Base-by-base conservation (phyloP, 2,329 filamentous ascomycete genomes). In the Aureobasidium sp. region DNA sequence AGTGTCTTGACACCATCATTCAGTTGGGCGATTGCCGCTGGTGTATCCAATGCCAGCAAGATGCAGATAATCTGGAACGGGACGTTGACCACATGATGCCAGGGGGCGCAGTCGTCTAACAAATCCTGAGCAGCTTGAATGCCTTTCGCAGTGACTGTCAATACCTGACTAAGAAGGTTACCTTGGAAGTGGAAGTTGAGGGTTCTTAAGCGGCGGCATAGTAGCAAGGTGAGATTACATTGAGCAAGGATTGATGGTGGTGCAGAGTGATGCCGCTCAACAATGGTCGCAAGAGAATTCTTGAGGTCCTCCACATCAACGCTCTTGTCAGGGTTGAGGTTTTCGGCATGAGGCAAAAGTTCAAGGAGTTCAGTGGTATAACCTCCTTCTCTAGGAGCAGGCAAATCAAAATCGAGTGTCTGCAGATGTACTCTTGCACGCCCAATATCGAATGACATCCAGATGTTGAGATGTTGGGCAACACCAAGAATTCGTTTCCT, bases 11-110 rank as follows among this genome's bases (percentile, higher is more conserved):
- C 81, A 0, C 81, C 82, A 26, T 81, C 78, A 2, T 73, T 72
- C 5, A 85, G 74, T 62, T 81, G 73, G 0, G 74, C 72, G 0
- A 84, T 71, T 0, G 80, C 80, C 0, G 80, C 73, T 0, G 75
- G 74, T 0, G 75, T 82, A 56, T 85, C 82, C 53, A 85, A 81
- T 0, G 80, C 81, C 1, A 85, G 72, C 5, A 84, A 71, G 0
- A 82, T 75, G 63, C 82, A 84, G 34, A 85, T 76, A 0, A 82
- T 77, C 59, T 85, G 83, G 64, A 85, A 85, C 0, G 83, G 83
- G 0, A 85, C 80, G 53, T 85, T 84, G 32, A 81, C 81, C 50
- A 82, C 78, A 63, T 85, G 82, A 66, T 85, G 83, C 83, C 83
- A 86, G 0, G 82, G 82, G 2, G 75, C 73, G 13, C 74, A 73